Conservation (phyloP, 1,139 yeast species). For the Nakaseomyces kungkrabaensis region DNA sequence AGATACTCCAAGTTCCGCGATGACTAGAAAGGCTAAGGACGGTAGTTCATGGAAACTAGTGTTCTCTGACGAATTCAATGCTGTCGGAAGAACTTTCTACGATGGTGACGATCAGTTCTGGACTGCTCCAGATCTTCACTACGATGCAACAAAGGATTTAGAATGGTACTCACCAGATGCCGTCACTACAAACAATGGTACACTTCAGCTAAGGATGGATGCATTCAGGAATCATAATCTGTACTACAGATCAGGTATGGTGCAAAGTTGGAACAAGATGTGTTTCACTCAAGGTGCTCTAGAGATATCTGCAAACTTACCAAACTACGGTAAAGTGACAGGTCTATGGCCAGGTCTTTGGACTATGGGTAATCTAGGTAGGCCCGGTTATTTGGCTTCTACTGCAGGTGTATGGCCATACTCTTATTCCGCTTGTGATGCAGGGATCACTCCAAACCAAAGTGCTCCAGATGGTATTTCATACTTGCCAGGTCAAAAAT, state of each 20-base stretch:
- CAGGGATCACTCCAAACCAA: conserved; percentile 85
- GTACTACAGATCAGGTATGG: conserved; percentile 74
- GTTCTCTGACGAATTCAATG: conserved; percentile 76
- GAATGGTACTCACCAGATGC: conserved; percentile 92
- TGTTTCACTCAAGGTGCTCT: conserved; percentile 71
- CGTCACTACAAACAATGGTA: conserved; percentile 55
- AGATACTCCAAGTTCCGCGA: conserved; percentile 60
- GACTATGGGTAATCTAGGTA: conserved; percentile 78
- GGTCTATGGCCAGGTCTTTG: conserved; percentile 91
- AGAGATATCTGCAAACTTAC: conserved; percentile 61
- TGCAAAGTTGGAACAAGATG: conserved; percentile 74
- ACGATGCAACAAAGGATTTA: conserved; percentile 70
- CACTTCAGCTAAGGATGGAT: conserved; percentile 57
- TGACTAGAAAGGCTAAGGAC: conserved; percentile 36
- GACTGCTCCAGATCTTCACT: conserved; percentile 65
- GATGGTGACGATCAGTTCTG: conserved; percentile 80
- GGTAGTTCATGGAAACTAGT: conserved; percentile 65
- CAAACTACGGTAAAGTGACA: conserved; percentile 56
- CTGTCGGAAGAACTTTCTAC: conserved; percentile 74
- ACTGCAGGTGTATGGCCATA: conserved; percentile 90
- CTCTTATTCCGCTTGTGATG: conserved; percentile 72
- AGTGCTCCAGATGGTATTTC: conserved; percentile 74
- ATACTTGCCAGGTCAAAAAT: conserved; percentile 66
- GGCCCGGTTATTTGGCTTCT: conserved; percentile 72
- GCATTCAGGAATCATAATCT: conserved; percentile 63